Conservation (phyloP, 2,329 filamentous ascomycete genomes). For the Plenodomus tracheiphilus region DNA sequence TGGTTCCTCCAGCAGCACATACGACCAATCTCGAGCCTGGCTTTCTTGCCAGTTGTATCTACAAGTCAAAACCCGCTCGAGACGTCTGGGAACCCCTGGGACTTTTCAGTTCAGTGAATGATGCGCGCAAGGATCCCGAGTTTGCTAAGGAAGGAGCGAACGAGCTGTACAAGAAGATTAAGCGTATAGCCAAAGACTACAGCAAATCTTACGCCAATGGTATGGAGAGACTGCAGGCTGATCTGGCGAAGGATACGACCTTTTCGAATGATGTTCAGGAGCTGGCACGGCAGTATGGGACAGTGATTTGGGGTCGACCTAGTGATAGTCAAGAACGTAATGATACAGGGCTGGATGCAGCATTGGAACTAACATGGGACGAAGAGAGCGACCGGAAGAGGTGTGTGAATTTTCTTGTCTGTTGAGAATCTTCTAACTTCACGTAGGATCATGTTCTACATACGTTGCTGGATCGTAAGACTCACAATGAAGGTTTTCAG, state of each 20-base stretch:
- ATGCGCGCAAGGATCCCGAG: conserved; percentile 5
- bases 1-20: conserved; percentile 3
- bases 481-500: conserved; percentile 1
- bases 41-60: conserved; percentile 13
- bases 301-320: conserved; percentile 9
- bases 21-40: conserved; percentile 5
- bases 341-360: too few species aligned
- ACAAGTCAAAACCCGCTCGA: conserved; percentile 3
- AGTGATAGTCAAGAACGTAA: neutral
- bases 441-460: conserved; percentile 10
- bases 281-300: conserved; percentile 9
- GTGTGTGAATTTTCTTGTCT: neutral
- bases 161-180: conserved; percentile 8
- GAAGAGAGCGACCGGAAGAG: neutral
- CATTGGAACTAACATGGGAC: conserved; percentile 2
- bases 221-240: neutral
- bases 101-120: conserved; percentile 2
- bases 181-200: conserved; percentile 9
- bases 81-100: conserved; percentile 11
- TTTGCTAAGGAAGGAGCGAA: conserved; percentile 10
- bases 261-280: conserved; percentile 4
- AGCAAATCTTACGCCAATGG: neutral
- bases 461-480: conserved; percentile 16
- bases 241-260: conserved; percentile 4
- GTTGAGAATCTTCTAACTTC: neutral